Base-by-base conservation (phyloP, 2,329 filamentous ascomycete species). In the Alternaria rosae region DNA sequence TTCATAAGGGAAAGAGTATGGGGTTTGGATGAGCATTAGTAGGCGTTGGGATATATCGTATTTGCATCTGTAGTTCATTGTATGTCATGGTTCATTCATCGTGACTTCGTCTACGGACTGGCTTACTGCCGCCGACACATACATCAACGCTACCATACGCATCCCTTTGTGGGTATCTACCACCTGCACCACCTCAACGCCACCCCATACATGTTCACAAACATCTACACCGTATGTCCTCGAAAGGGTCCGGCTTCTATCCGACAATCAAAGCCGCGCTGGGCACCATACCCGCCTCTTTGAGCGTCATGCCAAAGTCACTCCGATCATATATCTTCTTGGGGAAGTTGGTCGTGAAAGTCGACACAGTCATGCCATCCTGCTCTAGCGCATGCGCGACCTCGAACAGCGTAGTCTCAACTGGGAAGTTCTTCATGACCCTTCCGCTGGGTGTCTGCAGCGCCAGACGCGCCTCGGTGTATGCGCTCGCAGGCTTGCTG, bases 321-420 rank as follows among this genome's bases (percentile, higher is more conserved):
- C 66, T 84, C 78, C 20, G 75, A 65, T 86, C 81, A 67, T 91
- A 98, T 0, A 88, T 87, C 84, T 97, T 97, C 75, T 88, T 89
- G 0, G 95, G 95, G 72, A 96, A 98, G 20, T 89, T 97, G 71
- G 91, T 91, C 2, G 90, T 88, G 77, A 99, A 97, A 70, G 88
- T 93, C 23, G 84, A 86, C 13, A 96, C 91, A 3, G 88, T 81
- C 6, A 87, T 79, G 0, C 91, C 92, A 52, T 87, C 89, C 65
- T 97, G 92, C 52, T 86, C 80, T 23, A 99, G 77, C 60, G 89
- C 86, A 70, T 94, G 88, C 0, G 92, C 93, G 53, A 99, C 89
- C 81, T 99, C 94, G 72, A 97, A 97, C 11, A 99, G 82, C 0
- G 95, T 98, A 4, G 93, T 96, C 61, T 96, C 92, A 6, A 92